Evolutionary conservation across 1,284 basidiomycete genomes (phyloP).

Genomic region (Volvariella surrecta): DNA sequence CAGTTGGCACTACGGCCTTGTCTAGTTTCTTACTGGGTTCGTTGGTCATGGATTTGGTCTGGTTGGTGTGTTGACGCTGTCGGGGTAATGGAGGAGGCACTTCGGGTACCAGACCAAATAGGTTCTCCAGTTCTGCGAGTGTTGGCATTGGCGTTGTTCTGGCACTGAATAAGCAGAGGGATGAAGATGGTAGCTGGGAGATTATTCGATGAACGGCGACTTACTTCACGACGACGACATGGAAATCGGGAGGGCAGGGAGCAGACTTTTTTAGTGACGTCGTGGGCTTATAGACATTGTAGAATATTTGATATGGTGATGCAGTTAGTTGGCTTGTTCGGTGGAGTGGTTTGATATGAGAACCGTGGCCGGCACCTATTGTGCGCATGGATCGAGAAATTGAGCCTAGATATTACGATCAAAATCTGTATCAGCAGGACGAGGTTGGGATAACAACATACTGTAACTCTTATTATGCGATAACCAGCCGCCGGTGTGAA

Average conservation of each 20-base stretch:
- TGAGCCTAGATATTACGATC: slow-evolving; percentile 32
- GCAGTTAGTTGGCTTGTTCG: slow-evolving; percentile 14
- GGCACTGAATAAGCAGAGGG: slow-evolving; percentile 35
- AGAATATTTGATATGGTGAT: slow-evolving; percentile 81
- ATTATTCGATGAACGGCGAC: slow-evolving; percentile 21
- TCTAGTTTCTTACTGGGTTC: neutral
- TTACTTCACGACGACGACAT: slow-evolving; percentile 80
- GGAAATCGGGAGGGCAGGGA: slow-evolving; percentile 81
- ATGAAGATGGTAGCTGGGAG: slow-evolving; percentile 1
- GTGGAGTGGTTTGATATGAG: slow-evolving; percentile 29
- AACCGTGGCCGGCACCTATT: slow-evolving; percentile 59
- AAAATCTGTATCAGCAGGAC: too few species aligned
- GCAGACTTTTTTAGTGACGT: slow-evolving; percentile 77
- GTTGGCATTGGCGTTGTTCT: slow-evolving; percentile 68
- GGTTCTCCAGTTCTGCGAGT: slow-evolving; percentile 52
- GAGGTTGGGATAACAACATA: too few species aligned
- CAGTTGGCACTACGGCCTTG: neutral
- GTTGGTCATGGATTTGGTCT: slow-evolving; percentile 5
- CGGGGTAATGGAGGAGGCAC: slow-evolving; percentile 46
- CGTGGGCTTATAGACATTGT: slow-evolving; percentile 85
- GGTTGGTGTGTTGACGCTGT: slow-evolving; percentile 20
- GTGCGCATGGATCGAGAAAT: slow-evolving; percentile 63
- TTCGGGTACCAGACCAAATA: slow-evolving; percentile 58
- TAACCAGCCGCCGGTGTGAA: slow-evolving; percentile 36
- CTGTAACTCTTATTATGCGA: slow-evolving; percentile 39